Conservation (phyloP, 192 early-diverging fungal species). For the Mortierella hygrophila region DNA sequence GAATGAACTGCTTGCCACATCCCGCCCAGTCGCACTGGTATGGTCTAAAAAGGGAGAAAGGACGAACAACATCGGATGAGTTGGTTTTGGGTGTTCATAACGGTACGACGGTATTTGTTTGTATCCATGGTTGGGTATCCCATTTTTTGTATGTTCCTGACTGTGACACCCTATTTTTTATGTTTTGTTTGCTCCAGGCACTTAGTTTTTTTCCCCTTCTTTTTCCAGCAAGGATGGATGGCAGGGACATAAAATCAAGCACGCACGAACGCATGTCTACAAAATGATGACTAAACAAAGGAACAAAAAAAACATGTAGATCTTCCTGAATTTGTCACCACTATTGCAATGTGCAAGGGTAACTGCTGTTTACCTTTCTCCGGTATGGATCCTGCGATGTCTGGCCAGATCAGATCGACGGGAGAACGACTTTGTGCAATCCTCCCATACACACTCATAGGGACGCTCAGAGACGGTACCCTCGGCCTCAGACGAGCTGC, state of each 20-base stretch:
- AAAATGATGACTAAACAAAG: background rate
- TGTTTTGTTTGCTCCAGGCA: background rate
- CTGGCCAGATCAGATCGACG: constrained; percentile 80
- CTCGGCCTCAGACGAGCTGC: constrained; percentile 49
- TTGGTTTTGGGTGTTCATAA: background rate
- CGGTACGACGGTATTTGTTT: background rate
- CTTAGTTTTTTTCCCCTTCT: background rate
- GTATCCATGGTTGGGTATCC: constrained; percentile 3
- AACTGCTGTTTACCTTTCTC: constrained; percentile 63
- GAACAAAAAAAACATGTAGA: constrained; percentile 9
- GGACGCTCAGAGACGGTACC: constrained; percentile 58
- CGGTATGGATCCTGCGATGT: constrained; percentile 81
- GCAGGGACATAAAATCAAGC: background rate
- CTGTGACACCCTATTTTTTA: background rate
- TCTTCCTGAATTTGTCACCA: background rate
- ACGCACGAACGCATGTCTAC: background rate
- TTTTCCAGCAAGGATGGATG: background rate
- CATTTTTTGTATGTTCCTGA: background rate
- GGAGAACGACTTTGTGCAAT: constrained; percentile 77
- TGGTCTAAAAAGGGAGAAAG: constrained; percentile 46
- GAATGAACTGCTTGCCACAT: constrained; percentile 84
- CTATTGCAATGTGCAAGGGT: background rate
- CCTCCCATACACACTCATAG: constrained; percentile 69
- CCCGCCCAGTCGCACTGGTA: constrained; percentile 73
- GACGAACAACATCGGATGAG: background rate